Conservation (phyloP, 192 early-diverging fungal genomes). For the Linnemannia exigua region DNA sequence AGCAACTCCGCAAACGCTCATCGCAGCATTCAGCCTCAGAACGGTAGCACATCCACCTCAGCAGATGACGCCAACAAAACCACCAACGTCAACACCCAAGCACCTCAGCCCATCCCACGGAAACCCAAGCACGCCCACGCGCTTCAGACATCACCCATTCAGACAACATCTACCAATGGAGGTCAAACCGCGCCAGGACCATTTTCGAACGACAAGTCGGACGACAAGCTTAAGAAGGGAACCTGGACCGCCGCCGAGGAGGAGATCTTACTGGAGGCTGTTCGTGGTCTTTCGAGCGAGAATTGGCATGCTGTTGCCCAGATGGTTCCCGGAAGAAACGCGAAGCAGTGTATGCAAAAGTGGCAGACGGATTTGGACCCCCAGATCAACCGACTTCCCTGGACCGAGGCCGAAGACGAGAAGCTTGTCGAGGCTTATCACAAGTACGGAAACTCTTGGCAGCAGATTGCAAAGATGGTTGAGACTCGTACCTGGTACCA, state of each 20-base stretch:
- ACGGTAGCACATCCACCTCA: neutral
- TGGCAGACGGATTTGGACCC: conserved; percentile 57
- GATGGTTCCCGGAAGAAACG: conserved; percentile 53
- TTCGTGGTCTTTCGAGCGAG: conserved; percentile 39
- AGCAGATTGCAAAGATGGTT: conserved; percentile 56
- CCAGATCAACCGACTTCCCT: conserved; percentile 48
- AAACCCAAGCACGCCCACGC: neutral
- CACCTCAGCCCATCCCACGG: conserved; percentile 3
- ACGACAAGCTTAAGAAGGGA: conserved; percentile 55
- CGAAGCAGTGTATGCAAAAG: conserved; percentile 57
- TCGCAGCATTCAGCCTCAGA: conserved; percentile 30
- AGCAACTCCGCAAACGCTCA: neutral
- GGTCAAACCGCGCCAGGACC: conserved; percentile 19
- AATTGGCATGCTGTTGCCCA: conserved; percentile 56
- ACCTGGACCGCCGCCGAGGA: conserved; percentile 49
- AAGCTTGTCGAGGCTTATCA: conserved; percentile 52
- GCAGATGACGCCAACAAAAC: conserved; percentile 4
- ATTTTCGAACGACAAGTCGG: conserved; percentile 27
- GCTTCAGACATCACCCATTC: neutral
- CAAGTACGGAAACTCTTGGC: conserved; percentile 54
- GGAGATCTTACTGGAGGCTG: conserved; percentile 45
- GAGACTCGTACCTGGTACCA: conserved; percentile 55
- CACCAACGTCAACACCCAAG: neutral
- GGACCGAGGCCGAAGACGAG: conserved; percentile 49
- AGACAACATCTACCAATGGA: conserved; percentile 12